phyloP scores from a whole-genome alignment of 306 rosid genomes.

The Lathyrus oleraceus region DNA sequence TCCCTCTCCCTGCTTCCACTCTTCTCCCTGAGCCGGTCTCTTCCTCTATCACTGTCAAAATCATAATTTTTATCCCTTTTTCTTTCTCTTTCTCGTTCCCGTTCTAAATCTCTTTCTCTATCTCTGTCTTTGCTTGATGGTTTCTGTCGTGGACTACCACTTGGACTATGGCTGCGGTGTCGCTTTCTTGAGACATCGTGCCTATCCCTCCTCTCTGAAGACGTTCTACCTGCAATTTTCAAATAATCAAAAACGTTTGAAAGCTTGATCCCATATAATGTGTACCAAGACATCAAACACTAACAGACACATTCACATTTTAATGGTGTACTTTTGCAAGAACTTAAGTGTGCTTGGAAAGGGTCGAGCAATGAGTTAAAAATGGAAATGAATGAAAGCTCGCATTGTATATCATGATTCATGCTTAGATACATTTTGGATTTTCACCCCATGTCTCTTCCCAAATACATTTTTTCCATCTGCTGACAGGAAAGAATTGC shows the following conservation, averaged over 20 bases:
- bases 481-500: too few species aligned
- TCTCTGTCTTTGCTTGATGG: slow-evolving; percentile 70
- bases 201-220: slow-evolving; percentile 72
- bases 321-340: not conserved
- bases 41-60: slow-evolving; percentile 60
- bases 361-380: slow-evolving; percentile 2
- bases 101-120: slow-evolving; percentile 61
- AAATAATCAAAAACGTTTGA: slow-evolving; percentile 6
- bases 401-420: slow-evolving; percentile 3
- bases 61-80: slow-evolving; percentile 64
- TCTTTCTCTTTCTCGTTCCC: slow-evolving; percentile 72
- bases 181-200: slow-evolving; percentile 74
- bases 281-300: slow-evolving; percentile 14
- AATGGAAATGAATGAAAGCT: not conserved
- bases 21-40: slow-evolving; percentile 65
- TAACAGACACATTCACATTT: slow-evolving; percentile 7
- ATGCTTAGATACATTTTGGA: slow-evolving; percentile 11
- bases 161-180: slow-evolving; percentile 70
- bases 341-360: not conserved
- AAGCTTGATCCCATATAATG: slow-evolving; percentile 19
- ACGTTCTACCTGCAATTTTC: slow-evolving; percentile 53
- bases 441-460: slow-evolving; percentile 6
- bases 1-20: slow-evolving; percentile 95
- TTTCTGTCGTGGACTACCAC: slow-evolving; percentile 68
- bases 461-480: not conserved